Evolutionary conservation across 2,329 filamentous ascomycete species (phyloP).

Genomic region (Bisporella sp.): DNA sequence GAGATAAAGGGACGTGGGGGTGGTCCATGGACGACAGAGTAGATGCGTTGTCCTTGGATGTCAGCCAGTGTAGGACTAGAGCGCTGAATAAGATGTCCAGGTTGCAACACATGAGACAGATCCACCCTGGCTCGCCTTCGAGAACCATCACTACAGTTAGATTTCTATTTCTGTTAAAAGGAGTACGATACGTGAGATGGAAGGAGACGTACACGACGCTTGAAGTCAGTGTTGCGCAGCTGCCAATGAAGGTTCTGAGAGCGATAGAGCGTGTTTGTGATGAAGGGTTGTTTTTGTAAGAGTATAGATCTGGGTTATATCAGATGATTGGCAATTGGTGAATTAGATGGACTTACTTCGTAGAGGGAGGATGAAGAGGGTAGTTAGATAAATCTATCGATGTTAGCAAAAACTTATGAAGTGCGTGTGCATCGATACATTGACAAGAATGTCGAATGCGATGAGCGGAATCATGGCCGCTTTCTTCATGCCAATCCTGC

Average conservation of each 20-base stretch:
- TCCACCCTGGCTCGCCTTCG: conserved; percentile 55
- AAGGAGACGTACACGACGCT: conserved; percentile 43
- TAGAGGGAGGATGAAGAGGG: conserved; percentile 55
- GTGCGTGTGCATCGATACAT: conserved; percentile 29
- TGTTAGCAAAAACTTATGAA: conserved; percentile 8
- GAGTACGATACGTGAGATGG: neutral
- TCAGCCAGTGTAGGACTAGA: conserved; percentile 56
- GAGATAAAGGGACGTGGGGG: no score
- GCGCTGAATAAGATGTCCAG: conserved; percentile 55
- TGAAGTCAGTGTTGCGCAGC: conserved; percentile 47
- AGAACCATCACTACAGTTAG: conserved; percentile 51
- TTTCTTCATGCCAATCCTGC: conserved; percentile 55
- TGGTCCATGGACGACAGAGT: conserved; percentile 4
- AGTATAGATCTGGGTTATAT: conserved; percentile 46
- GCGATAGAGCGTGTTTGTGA: conserved; percentile 44
- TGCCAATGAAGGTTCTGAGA: conserved; percentile 52
- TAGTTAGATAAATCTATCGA: conserved; percentile 45
- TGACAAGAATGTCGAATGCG: conserved; percentile 51
- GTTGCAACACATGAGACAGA: conserved; percentile 60
- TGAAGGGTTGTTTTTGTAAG: conserved; percentile 41
- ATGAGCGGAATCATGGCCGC: conserved; percentile 55
- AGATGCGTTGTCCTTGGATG: conserved; percentile 31
- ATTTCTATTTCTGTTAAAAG: conserved; percentile 36
- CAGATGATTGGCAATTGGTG: conserved; percentile 14
- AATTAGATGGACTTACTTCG: conserved; percentile 22